phyloP scores from a whole-genome alignment of 164 flowering plant species.

The Litsea cubeba region DNA sequence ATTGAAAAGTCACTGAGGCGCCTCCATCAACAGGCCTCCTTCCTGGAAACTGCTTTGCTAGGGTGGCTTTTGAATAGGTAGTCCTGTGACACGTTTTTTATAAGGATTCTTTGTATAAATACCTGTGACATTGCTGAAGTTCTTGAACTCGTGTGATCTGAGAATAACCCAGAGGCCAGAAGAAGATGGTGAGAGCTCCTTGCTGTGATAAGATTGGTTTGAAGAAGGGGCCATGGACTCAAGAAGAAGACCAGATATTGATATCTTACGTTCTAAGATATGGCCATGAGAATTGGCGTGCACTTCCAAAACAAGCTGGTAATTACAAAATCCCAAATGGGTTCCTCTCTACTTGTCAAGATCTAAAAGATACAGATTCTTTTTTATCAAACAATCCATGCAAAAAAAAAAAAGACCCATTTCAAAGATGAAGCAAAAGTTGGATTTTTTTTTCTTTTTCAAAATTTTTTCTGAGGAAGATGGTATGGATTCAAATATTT shows the following conservation, averaged over 20 bases:
- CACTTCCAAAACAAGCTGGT: slow-evolving; percentile 72
- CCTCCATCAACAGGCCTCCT: background rate
- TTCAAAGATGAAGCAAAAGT: background rate
- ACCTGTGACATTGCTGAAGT: background rate
- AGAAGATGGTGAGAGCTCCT: slow-evolving; percentile 61
- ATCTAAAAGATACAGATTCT: background rate
- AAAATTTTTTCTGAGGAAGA: no score
- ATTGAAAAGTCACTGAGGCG: background rate
- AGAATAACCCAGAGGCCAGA: background rate
- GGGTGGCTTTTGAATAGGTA: background rate
- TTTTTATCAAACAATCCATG: background rate
- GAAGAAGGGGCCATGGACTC: slow-evolving; percentile 73
- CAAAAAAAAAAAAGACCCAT: background rate
- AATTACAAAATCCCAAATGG: background rate
- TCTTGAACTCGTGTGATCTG: background rate
- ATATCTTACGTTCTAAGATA: slow-evolving; percentile 38
- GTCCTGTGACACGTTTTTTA: background rate
- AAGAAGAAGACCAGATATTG: slow-evolving; percentile 59
- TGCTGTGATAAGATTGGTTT: slow-evolving; percentile 72
- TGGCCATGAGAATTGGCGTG: slow-evolving; percentile 67
- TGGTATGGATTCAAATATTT: background rate
- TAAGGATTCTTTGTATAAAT: background rate
- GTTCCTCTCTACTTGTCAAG: background rate
- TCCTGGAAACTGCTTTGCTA: slow-evolving; percentile 13
- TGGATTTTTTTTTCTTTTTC: no score